Conservation (phyloP, 2,329 filamentous ascomycete species). For the Beauveria bassiana region DNA sequence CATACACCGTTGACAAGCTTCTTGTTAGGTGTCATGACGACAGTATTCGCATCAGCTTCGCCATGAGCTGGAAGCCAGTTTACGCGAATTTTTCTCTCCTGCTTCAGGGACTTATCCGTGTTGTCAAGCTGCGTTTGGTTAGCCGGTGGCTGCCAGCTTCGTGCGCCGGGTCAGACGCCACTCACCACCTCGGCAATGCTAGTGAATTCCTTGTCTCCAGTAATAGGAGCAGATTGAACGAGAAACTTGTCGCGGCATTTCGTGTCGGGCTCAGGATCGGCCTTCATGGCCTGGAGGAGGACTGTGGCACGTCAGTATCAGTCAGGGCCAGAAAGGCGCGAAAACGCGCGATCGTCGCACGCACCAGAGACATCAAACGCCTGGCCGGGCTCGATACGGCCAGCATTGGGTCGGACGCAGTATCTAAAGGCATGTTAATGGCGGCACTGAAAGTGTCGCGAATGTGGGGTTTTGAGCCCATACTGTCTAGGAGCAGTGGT, state of each 20-base stretch:
- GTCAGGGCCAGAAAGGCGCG: not conserved
- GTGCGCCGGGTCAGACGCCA: conserved; percentile 12
- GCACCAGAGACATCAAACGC: conserved; percentile 89
- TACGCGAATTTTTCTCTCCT: conserved; percentile 95
- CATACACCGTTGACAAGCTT: conserved; percentile 34
- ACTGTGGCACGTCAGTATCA: conserved; percentile 43
- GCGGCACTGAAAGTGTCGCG: conserved; percentile 2
- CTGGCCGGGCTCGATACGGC: conserved; percentile 83
- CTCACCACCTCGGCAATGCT: conserved; percentile 76
- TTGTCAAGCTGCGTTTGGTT: conserved; percentile 60
- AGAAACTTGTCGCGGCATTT: conserved; percentile 98
- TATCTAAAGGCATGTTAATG: conserved; percentile 54
- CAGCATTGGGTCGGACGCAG: conserved; percentile 94
- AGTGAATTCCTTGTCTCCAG: conserved; percentile 72
- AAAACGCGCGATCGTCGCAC: conserved; percentile 17
- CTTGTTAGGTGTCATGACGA: conserved; percentile 34
- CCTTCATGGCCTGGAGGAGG: conserved; percentile 95
- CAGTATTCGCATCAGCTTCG: conserved; percentile 17
- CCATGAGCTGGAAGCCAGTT: conserved; percentile 65
- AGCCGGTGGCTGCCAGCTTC: not conserved
- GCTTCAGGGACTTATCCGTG: conserved; percentile 69
- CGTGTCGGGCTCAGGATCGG: conserved; percentile 75
- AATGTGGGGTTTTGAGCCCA: conserved; percentile 25
- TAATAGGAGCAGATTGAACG: conserved; percentile 83
- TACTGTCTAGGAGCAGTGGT: conserved; percentile 99